Base-by-base conservation (phyloP, 257 asterid genomes). In the Gentiana macrophylla region DNA sequence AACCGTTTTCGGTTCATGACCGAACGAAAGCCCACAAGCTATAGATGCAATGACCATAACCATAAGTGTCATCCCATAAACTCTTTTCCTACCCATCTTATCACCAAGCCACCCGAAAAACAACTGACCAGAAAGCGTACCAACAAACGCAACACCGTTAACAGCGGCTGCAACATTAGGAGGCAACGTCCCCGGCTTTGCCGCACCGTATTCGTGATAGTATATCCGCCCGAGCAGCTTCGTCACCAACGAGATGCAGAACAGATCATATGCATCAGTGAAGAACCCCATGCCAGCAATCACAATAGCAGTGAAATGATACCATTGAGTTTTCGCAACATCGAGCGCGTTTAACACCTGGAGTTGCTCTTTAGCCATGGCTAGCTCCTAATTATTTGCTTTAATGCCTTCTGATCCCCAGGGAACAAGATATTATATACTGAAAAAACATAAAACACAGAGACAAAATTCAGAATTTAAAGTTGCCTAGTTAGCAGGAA, bases 21-120 rank as follows among this genome's bases (percentile, higher is more conserved):
- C 84, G 11, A 81, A 71, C 3, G 94, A 84, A n/a, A 84, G 74
- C 0, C 75, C 89, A 0, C 86, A 84, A 13, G 78, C 83, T 2
- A 84, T 1, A 1, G 94, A 78, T 65, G 84, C 81, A 2, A 69
- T 7, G 10, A 80, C 32, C 94, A 85, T 85, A 5, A 85, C 62
- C 11, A 82, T 0, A 1, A 85, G 72, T 12, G 94, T 85, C 12
- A 84, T 36, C 0, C 94, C 94, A 56, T 84, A 84, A 0, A 84
- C 94, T 9, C 35, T 73, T 32, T 84, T 84, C 1, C 88, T 72
- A 0, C 94, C 91, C 81, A 84, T 67, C 46, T 82, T 84, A 55
- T 84, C 94, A 0, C 88, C 94, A 3, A 84, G 84, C 94, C 91
- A 79, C 2, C 94, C 94, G 38, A 84, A 84, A 65, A 84, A 82